These are phyloP conservation scores for Phytophthora idaei DNA, from an alignment of 352 stramenopile genomes.

Conservation along the genomic window DNA sequence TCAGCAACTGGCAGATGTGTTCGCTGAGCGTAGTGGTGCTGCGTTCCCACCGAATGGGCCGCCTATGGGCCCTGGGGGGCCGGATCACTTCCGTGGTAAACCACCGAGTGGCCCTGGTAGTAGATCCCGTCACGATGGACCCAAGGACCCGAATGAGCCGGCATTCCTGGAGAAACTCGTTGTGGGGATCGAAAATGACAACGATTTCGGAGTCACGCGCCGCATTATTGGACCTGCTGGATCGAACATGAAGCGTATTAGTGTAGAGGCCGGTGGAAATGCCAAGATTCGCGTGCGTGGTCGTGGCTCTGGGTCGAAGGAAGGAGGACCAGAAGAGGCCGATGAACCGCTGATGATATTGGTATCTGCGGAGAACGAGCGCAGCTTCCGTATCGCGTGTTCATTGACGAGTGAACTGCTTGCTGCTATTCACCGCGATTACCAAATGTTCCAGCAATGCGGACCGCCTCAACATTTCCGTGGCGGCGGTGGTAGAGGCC, in stretches of 20 bases:
- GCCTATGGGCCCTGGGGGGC: constrained; percentile 27
- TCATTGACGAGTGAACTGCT: constrained; percentile 73
- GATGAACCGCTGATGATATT: constrained; percentile 86
- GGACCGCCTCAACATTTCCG: constrained; percentile 32
- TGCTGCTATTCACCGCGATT: constrained; percentile 75
- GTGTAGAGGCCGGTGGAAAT: constrained; percentile 73
- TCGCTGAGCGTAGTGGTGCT: constrained; percentile 64
- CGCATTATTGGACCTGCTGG: constrained; percentile 83
- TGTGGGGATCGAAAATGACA: constrained; percentile 88
- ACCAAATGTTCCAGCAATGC: constrained; percentile 61
- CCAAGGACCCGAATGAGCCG: constrained; percentile 36
- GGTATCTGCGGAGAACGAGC: constrained; percentile 86
- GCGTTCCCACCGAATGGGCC: constrained; percentile 50
- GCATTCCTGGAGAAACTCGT: constrained; percentile 75
- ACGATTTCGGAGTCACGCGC: constrained; percentile 83
- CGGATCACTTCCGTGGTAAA: constrained; percentile 28
- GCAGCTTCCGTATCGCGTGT: constrained; percentile 81
- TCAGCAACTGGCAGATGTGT: constrained; percentile 75
- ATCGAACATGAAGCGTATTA: constrained; percentile 90
- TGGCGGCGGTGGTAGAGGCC: constrained; percentile 28
- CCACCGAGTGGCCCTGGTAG: constrained; percentile 19
- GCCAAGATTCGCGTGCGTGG: constrained; percentile 88
- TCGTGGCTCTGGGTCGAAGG: constrained; percentile 78
- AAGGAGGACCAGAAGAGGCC: constrained; percentile 67
- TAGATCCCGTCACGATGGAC: constrained; percentile 19